Conservation (phyloP, 345 rosid species). For the Sisymbrium altissimum region DNA sequence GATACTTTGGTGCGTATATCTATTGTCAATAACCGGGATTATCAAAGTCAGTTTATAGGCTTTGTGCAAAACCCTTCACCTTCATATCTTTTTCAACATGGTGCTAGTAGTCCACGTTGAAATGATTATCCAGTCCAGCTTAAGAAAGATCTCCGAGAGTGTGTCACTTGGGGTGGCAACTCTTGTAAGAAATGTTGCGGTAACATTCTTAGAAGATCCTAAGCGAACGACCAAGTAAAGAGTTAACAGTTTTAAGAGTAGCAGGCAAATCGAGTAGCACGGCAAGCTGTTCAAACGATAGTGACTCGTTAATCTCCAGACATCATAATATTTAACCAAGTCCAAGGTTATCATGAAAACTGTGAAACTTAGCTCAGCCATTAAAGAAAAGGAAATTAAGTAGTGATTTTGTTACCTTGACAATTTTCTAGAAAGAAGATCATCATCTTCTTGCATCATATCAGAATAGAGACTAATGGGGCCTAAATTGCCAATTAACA, state of each 20-base stretch:
- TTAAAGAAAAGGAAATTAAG: neutral
- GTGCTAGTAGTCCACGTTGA: too few species aligned
- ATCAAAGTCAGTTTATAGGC: too few species aligned
- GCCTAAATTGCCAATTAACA: constrained; percentile 50
- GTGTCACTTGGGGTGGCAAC: too few species aligned
- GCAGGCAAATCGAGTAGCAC: constrained; percentile 55
- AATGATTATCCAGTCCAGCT: too few species aligned
- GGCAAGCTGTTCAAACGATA: constrained; percentile 89
- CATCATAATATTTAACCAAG: constrained; percentile 44
- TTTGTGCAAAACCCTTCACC: too few species aligned
- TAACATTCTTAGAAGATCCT: constrained; percentile 50
- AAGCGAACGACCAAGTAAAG: constrained; percentile 76
- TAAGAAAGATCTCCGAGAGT: too few species aligned
- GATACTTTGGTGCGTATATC: too few species aligned
- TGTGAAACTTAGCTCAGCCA: neutral
- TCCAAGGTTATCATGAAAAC: neutral
- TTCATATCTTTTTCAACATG: too few species aligned
- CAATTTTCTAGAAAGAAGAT: constrained; percentile 63
- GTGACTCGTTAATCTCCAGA: constrained; percentile 70
- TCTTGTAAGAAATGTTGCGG: too few species aligned
- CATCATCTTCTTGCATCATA: constrained; percentile 71
- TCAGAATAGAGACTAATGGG: constrained; percentile 43
- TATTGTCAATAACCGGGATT: too few species aligned
- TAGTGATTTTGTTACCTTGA: constrained; percentile 47
- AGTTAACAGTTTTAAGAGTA: constrained; percentile 58